Evolutionary conservation across 345 rosid genomes (phyloP).

Genomic region (Bruguiera sexangula): DNA sequence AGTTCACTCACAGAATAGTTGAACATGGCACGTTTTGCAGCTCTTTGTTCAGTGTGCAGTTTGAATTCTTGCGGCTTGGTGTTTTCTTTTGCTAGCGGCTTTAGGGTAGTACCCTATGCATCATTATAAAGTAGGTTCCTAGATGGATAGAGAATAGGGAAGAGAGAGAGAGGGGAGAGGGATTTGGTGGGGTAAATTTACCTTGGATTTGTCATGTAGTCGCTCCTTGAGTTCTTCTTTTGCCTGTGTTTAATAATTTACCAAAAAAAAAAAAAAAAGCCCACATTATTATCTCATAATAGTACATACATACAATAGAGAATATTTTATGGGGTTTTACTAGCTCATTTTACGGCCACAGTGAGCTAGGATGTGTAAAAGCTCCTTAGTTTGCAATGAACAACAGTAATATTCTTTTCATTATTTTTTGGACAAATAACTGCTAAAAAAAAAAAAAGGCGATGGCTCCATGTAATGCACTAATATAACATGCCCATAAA

Average conservation of each 20-base stretch:
- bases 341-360: too few species aligned
- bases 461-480: too few species aligned
- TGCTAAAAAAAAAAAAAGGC: too few species aligned
- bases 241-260: slow-evolving; percentile 17
- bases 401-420: too few species aligned
- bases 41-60: slow-evolving; percentile 79
- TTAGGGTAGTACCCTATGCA: slow-evolving; percentile 26
- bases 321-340: too few species aligned
- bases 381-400: too few species aligned
- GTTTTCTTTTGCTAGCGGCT: slow-evolving; percentile 52
- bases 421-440: too few species aligned
- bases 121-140: not conserved
- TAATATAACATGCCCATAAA: too few species aligned
- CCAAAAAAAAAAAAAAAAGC: not conserved
- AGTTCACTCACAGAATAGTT: slow-evolving; percentile 54
- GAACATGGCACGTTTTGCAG: slow-evolving; percentile 76
- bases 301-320: too few species aligned
- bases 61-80: slow-evolving; percentile 62
- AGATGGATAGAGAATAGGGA: too few species aligned
- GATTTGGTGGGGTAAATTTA: not conserved
- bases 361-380: too few species aligned
- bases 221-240: slow-evolving; percentile 34
- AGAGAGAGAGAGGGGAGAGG: not conserved
- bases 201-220: slow-evolving; percentile 25
- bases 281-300: not conserved